phyloP scores from a whole-genome alignment of 768 basidiomycete genomes.

The Crepidotus variabilis region DNA sequence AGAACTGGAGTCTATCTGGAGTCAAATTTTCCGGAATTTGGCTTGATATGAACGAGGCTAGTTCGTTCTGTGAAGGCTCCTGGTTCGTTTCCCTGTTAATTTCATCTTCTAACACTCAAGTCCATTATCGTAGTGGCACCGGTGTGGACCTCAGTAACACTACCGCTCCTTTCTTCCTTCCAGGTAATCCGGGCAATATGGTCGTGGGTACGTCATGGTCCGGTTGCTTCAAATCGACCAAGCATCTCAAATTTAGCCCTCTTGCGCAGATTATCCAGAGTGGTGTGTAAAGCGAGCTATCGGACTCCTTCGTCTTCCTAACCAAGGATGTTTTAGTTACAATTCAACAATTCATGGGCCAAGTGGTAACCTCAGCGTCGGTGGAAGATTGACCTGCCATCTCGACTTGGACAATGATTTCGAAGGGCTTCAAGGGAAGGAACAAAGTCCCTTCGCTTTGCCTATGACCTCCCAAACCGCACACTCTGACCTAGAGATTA shows the following conservation, averaged over 20 bases:
- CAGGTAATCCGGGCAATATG: constrained; percentile 51
- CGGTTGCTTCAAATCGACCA: neutral
- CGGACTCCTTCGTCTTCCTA: neutral
- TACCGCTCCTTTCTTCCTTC: constrained; percentile 50
- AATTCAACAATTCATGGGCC: constrained; percentile 59
- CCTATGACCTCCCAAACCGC: no score
- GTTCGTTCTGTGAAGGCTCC: constrained; percentile 31
- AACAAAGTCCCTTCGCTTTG: no score
- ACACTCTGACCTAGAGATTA: no score
- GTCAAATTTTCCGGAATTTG: constrained; percentile 29
- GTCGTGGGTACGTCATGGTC: constrained; percentile 29
- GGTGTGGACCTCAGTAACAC: constrained; percentile 54
- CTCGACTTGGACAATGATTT: constrained; percentile 3
- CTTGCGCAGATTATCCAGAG: constrained; percentile 53
- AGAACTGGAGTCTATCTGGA: constrained; percentile 25
- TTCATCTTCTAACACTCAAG: neutral
- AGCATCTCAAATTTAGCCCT: constrained; percentile 5
- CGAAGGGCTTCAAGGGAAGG: no score
- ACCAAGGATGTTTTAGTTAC: constrained; percentile 39
- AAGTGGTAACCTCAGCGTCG: constrained; percentile 73
- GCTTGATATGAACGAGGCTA: constrained; percentile 33
- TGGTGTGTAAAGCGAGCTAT: constrained; percentile 36
- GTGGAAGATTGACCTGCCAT: constrained; percentile 55
- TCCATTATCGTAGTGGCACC: constrained; percentile 40
- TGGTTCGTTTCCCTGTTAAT: constrained; percentile 18